A percentile compares a stretch with the other conserved stretches of the same genome.
Conservation (phyloP, 345 rosid genomes). For the Gynandropsis gynandra region DNA sequence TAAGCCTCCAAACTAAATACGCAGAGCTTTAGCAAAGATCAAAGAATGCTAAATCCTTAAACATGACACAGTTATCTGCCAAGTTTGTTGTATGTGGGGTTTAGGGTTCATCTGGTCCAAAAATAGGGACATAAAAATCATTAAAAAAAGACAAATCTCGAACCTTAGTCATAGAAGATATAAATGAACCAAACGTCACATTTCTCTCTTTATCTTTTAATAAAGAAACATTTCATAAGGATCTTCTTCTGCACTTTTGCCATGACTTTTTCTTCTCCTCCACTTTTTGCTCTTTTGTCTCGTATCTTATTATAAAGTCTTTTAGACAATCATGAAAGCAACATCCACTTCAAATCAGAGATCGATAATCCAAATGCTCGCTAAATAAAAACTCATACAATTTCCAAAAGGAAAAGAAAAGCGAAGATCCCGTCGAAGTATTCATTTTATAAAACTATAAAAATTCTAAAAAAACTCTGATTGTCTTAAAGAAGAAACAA, state of each 20-base stretch:
- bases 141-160: background rate
- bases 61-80: too few relatives aligned
- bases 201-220: background rate
- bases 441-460: background rate
- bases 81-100: too few relatives aligned
- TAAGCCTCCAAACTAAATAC: too few relatives aligned
- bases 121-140: background rate
- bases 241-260: background rate
- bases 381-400: too few relatives aligned
- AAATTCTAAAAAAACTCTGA: background rate
- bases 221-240: slow-evolving; percentile 6
- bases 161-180: background rate
- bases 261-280: background rate
- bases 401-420: background rate
- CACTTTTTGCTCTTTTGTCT: background rate
- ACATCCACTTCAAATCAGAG: too few relatives aligned
- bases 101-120: too few relatives aligned
- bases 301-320: background rate
- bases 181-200: background rate
- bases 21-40: too few relatives aligned
- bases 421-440: background rate
- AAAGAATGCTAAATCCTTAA: too few relatives aligned
- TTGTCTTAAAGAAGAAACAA: too few relatives aligned
- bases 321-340: too few relatives aligned
- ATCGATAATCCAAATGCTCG: too few relatives aligned